phyloP scores from a whole-genome alignment of 257 asterid genomes.

The Anisodus tanguticus region DNA sequence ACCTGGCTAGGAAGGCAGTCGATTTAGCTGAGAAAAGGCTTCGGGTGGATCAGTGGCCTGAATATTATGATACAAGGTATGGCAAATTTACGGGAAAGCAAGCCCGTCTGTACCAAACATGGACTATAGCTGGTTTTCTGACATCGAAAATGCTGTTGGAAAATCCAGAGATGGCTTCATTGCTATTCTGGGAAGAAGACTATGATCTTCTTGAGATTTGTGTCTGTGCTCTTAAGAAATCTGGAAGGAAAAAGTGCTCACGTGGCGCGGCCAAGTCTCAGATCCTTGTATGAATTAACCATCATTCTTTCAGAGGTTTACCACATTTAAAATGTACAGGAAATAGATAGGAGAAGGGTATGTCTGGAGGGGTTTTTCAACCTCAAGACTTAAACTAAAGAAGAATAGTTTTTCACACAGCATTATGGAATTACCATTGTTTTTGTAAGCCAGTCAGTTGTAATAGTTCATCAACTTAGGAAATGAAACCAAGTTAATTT shows the following conservation, averaged over 20 bases:
- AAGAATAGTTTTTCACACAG: conserved; percentile 3
- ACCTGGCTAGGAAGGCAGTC: conserved; percentile 71
- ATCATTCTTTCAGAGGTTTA: conserved; percentile 24
- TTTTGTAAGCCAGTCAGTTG: conserved; percentile 17
- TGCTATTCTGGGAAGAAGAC: conserved; percentile 86
- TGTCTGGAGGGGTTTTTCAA: conserved; percentile 30
- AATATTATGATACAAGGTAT: conserved; percentile 73
- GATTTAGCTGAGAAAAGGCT: conserved; percentile 68
- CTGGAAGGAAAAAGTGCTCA: conserved; percentile 74
- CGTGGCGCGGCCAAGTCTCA: conserved; percentile 81
- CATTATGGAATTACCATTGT: conserved; percentile 20
- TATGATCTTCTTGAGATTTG: conserved; percentile 84
- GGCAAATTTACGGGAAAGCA: conserved; percentile 88
- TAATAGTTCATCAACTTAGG: conserved; percentile 20
- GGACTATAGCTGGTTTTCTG: conserved; percentile 84
- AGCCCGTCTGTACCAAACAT: conserved; percentile 79
- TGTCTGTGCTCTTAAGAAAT: conserved; percentile 71
- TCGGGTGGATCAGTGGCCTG: conserved; percentile 74
- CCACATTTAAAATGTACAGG: conserved; percentile 19
- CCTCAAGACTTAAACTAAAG: conserved; percentile 18
- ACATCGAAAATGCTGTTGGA: conserved; percentile 77
- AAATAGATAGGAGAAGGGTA: conserved; percentile 30
- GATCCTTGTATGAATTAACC: conserved; percentile 57
- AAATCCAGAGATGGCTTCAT: conserved; percentile 71
- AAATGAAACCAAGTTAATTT: conserved; percentile 9